A percentile compares a stretch with the other conserved stretches of the same genome.
These are phyloP conservation scores for Thyridium curvatum DNA, from an alignment of 2,329 filamentous ascomycete species.

Conservation along the genomic window DNA sequence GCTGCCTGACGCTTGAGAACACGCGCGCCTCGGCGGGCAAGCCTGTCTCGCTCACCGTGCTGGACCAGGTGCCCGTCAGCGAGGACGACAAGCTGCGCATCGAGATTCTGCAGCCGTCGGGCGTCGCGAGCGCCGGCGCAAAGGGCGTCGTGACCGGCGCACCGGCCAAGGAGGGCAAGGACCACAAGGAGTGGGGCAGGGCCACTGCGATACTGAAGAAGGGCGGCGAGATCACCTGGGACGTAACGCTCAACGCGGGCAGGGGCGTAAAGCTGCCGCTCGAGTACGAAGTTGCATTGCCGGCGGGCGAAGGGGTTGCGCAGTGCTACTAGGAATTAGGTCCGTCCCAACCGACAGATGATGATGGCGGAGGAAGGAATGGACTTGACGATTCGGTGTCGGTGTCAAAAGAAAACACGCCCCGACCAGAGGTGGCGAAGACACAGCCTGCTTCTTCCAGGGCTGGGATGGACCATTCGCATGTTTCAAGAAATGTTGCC, in stretches of 20 bases:
- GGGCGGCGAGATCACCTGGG: conserved; percentile 52
- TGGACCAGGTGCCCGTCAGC: conserved; percentile 57
- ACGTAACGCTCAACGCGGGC: conserved; percentile 50
- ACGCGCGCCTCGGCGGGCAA: conserved; percentile 30
- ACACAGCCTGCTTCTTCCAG: no score
- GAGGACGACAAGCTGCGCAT: conserved; percentile 53
- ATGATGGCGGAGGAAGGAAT: no score
- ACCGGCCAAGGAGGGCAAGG: conserved; percentile 15
- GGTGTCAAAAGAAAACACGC: neutral
- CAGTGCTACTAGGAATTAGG: conserved; percentile 11
- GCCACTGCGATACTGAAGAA: conserved; percentile 48
- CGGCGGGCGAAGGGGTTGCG: conserved; percentile 35
- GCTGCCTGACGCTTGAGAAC: conserved; percentile 43
- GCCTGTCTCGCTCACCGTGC: conserved; percentile 40
- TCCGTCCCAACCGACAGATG: conserved; percentile 1
- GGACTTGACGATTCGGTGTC: neutral
- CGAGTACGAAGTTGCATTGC: conserved; percentile 56
- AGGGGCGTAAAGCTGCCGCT: conserved; percentile 49
- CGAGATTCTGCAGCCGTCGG: conserved; percentile 40
- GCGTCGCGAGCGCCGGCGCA: conserved; percentile 32
- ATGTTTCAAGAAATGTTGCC: no score
- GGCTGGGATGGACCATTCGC: no score
- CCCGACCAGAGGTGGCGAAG: no score
- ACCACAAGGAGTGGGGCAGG: conserved; percentile 43
- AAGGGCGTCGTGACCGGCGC: conserved; percentile 25